A percentile compares a stretch with the other conserved stretches of the same genome.
phyloP scores from a whole-genome alignment of 1,284 basidiomycete genomes.

The Peniophora sp. region DNA sequence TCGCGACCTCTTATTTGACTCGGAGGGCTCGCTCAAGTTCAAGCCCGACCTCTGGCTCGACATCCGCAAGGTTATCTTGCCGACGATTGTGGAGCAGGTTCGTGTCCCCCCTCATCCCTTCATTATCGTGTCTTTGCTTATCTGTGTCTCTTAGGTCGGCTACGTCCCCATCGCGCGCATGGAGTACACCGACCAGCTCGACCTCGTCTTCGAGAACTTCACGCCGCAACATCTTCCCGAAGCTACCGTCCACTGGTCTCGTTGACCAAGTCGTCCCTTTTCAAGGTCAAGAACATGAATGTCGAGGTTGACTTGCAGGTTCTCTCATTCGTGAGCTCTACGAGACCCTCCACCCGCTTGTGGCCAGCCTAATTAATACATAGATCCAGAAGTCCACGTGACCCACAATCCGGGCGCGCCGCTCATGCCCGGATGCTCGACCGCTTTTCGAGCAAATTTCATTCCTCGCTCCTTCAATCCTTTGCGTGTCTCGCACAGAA shows the following conservation, averaged over 20 bases:
- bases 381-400: slow-evolving; percentile 84
- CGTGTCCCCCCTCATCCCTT: not conserved
- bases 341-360: slow-evolving; percentile 73
- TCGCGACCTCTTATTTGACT: slow-evolving; percentile 71
- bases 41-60: slow-evolving; percentile 88
- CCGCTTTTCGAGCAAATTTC: no score
- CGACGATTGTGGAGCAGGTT: slow-evolving; percentile 66
- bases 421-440: no score
- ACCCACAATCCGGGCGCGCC: no score
- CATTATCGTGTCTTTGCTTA: no score
- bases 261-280: slow-evolving; percentile 57
- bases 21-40: slow-evolving; percentile 81
- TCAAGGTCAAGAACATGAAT: slow-evolving; percentile 71
- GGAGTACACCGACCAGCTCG: slow-evolving; percentile 84
- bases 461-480: no score
- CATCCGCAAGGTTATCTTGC: slow-evolving; percentile 77
- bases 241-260: slow-evolving; percentile 62
- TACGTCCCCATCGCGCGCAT: slow-evolving; percentile 89
- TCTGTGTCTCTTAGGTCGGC: slow-evolving; percentile 44
- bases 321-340: slow-evolving; percentile 89
- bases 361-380: slow-evolving; percentile 80
- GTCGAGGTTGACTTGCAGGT: slow-evolving; percentile 82
- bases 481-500: no score
- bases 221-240: slow-evolving; percentile 76
- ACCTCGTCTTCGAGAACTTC: slow-evolving; percentile 91